phyloP scores from a whole-genome alignment of 1,284 basidiomycete genomes.

The Microbotryomycetes sp. region DNA sequence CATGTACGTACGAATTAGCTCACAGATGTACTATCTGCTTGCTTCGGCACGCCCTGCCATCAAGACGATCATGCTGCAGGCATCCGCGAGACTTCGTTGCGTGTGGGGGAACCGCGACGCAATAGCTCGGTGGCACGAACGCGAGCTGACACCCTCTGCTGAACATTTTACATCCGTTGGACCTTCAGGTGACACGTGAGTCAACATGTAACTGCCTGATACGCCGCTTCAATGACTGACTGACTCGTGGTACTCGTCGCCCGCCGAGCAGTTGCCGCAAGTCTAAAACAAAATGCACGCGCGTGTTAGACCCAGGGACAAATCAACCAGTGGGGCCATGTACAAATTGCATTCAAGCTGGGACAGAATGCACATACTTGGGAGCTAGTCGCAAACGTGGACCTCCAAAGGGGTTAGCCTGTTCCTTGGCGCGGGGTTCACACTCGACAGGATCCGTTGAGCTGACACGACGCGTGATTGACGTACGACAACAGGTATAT shows the following conservation, averaged over 20 bases:
- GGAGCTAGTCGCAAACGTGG: slow-evolving; percentile 65
- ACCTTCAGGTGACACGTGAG: slow-evolving; percentile 14
- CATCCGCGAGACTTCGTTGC: neutral
- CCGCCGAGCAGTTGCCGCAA: slow-evolving; percentile 62
- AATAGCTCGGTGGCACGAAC: too few species aligned
- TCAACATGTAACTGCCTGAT: too few species aligned
- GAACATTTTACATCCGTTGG: too few species aligned
- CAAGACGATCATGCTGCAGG: too few species aligned
- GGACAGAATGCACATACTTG: slow-evolving; percentile 65
- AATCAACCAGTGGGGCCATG: slow-evolving; percentile 29
- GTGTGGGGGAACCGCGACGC: too few species aligned
- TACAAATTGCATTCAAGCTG: slow-evolving; percentile 30
- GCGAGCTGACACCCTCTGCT: too few species aligned
- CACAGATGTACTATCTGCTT: too few species aligned
- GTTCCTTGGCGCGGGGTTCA: neutral
- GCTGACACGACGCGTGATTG: neutral
- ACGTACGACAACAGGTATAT: slow-evolving; percentile 73
- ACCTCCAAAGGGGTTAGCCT: slow-evolving; percentile 31
- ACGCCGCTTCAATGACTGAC: too few species aligned
- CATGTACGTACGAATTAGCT: too few species aligned
- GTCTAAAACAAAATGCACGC: slow-evolving; percentile 71
- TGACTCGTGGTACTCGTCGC: too few species aligned
- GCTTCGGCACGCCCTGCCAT: neutral
- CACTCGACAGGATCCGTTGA: neutral
- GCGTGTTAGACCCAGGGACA: slow-evolving; percentile 44